Conservation (phyloP, 1,139 yeast genomes). For the Kluyveromyces marxianus region DNA sequence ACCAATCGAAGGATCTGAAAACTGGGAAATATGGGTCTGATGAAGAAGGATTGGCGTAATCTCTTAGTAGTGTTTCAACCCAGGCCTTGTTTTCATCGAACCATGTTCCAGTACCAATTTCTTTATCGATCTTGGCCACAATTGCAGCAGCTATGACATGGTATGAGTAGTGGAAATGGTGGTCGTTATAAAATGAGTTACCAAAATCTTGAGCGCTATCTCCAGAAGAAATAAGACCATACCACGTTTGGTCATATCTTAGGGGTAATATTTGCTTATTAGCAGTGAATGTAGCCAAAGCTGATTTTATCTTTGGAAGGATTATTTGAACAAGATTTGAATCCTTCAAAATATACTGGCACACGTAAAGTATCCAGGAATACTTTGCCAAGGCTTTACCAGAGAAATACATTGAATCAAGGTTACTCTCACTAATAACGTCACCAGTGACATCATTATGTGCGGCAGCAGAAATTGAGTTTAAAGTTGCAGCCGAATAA, state of each 20-base stretch:
- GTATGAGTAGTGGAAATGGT: slow-evolving; percentile 76
- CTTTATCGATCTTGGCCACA: slow-evolving; percentile 47
- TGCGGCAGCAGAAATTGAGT: slow-evolving; percentile 44
- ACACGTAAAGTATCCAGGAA: slow-evolving; percentile 61
- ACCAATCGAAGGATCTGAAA: slow-evolving; percentile 72
- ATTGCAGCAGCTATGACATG: slow-evolving; percentile 69
- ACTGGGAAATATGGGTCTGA: slow-evolving; percentile 60
- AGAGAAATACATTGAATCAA: slow-evolving; percentile 69
- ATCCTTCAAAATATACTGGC: slow-evolving; percentile 50
- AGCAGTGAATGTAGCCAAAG: slow-evolving; percentile 50
- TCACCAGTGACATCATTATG: slow-evolving; percentile 44
- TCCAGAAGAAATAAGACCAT: slow-evolving; percentile 66
- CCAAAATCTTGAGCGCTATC: slow-evolving; percentile 56
- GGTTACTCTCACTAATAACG: slow-evolving; percentile 49
- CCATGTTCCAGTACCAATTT: slow-evolving; percentile 43
- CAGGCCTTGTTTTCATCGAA: slow-evolving; percentile 43
- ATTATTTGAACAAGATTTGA: slow-evolving; percentile 38
- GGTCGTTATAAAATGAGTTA: slow-evolving; percentile 70
- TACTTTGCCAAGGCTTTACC: slow-evolving; percentile 71
- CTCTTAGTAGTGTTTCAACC: slow-evolving; percentile 57
- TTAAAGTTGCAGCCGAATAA: slow-evolving; percentile 36
- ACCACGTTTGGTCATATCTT: slow-evolving; percentile 61
- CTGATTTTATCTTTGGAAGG: slow-evolving; percentile 47
- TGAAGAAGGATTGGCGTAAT: slow-evolving; percentile 58
- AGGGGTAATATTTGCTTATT: slow-evolving; percentile 52